Base-by-base conservation (phyloP, 306 rosid species). In the Glycine soja region DNA sequence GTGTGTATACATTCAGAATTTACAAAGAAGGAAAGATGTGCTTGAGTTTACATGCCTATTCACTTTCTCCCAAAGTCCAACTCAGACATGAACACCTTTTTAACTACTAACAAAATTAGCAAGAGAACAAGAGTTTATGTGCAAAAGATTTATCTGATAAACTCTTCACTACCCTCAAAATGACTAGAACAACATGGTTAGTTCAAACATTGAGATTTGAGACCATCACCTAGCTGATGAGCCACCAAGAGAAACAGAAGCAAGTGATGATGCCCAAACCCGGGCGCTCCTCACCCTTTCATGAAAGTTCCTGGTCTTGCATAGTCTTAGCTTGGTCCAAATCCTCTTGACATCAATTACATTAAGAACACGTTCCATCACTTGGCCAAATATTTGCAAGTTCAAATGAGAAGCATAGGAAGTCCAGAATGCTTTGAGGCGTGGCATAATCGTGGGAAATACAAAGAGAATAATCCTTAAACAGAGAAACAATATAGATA, bases 231-330 rank as follows among this genome's bases (percentile, higher is more conserved):
- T 24, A 24, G 30, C 30, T 24, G 30, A 24, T 24, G 30, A 24
- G 30, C 30, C 30, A 24, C 92, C 93, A 74, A 90, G 81, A 14
- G 97, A 90, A 72, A 93, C 96, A 5, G 94, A 90, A 50, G 92
- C 85, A 57, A 93, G 81, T 71, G 97, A 91, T 11, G 97, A 92
- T 0, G 92, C 94, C 97, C 94, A 93, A 72, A 90, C 96, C 77
- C 88, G 67, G 13, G 92, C 96, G n/a, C 85, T 91, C 85, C 79
- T 88, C 0, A 91, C 91, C 18, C 94, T 87, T 80, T 86, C 87
- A n/a, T 85, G 98, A 75, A 91, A 87, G 85, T 83, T 90, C 80
- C 90, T 81, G 42, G 86, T 88, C 86, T 92, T 94, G 90, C 88
- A 82, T 30, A 79, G 80, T 72, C 92, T 84, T 80, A 89, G 86